phyloP scores from a whole-genome alignment of 768 basidiomycete species.

The Hemileccinum rubropunctum region DNA sequence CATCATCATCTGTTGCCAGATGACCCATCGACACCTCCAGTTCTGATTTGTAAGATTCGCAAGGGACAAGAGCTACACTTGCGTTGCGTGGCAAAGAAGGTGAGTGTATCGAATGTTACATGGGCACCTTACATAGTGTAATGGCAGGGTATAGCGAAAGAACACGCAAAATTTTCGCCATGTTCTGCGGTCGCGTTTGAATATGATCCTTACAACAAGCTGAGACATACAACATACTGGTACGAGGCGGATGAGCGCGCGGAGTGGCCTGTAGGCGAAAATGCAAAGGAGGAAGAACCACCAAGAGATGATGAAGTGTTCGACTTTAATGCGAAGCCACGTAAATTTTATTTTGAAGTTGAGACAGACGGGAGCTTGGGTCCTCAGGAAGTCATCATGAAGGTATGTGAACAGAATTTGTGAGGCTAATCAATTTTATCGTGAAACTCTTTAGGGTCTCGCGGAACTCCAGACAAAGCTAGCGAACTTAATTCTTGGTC shows the following conservation, averaged over 20 bases:
- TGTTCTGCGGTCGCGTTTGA: slow-evolving; percentile 94
- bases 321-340: slow-evolving; percentile 84
- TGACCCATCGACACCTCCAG: slow-evolving; percentile 59
- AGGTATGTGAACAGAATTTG: slow-evolving; percentile 42
- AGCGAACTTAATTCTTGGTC: slow-evolving; percentile 72
- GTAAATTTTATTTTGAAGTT: slow-evolving; percentile 90
- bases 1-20: slow-evolving; percentile 37
- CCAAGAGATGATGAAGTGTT: slow-evolving; percentile 80
- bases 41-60: slow-evolving; percentile 87
- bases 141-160: slow-evolving; percentile 91
- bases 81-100: slow-evolving; percentile 91
- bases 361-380: slow-evolving; percentile 91
- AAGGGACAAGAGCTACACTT: slow-evolving; percentile 90
- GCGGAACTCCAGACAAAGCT: slow-evolving; percentile 77
- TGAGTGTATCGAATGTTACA: slow-evolving; percentile 29
- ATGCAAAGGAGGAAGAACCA: slow-evolving; percentile 80
- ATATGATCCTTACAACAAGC: slow-evolving; percentile 97
- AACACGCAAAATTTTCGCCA: slow-evolving; percentile 99
- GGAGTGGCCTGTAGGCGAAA: slow-evolving; percentile 92
- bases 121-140: background rate
- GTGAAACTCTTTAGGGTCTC: slow-evolving; percentile 52
- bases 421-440: background rate
- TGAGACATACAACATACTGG: slow-evolving; percentile 96
- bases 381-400: slow-evolving; percentile 88
- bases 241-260: slow-evolving; percentile 73